Evolutionary conservation across 495 filamentous ascomycete genomes (phyloP).

Genomic region (Eremomyces bilateralis): DNA sequence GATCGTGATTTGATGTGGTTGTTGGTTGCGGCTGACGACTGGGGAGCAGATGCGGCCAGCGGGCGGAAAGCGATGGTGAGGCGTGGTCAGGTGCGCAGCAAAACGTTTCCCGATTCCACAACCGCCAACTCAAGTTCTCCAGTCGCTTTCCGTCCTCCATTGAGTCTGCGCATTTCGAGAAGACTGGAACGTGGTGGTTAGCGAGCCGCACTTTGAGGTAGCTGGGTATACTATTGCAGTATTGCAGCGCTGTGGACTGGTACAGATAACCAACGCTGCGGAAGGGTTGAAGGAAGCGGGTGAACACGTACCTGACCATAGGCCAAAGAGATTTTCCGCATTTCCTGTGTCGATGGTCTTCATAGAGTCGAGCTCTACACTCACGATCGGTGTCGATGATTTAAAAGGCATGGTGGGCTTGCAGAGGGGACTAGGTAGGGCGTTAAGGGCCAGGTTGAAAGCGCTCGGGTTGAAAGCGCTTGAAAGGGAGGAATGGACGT

Average conservation of each 20-base stretch:
- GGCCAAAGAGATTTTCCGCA: conserved; percentile 81
- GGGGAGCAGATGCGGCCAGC: conserved; percentile 12
- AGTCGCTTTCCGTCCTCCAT: conserved; percentile 81
- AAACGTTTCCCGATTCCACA: conserved; percentile 93
- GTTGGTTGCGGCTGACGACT: not conserved
- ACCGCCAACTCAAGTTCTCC: conserved; percentile 87
- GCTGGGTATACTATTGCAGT: too few relatives aligned
- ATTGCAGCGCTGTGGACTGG: conserved; percentile 3
- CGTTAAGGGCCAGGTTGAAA: too few relatives aligned
- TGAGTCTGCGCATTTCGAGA: conserved; percentile 84
- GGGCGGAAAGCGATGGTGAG: conserved; percentile 25
- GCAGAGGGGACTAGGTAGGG: too few relatives aligned
- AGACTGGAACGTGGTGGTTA: conserved; percentile 40
- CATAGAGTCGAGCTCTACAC: conserved; percentile 25
- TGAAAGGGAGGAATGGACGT: too few relatives aligned
- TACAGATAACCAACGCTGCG: conserved; percentile 3
- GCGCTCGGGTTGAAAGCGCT: too few relatives aligned
- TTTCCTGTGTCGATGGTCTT: conserved; percentile 87
- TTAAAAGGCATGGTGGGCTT: conserved; percentile 18
- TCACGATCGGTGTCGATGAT: conserved; percentile 14
- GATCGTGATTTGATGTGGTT: conserved; percentile 7
- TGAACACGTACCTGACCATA: conserved; percentile 80
- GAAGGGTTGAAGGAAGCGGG: not conserved
- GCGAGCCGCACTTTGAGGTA: too few relatives aligned
- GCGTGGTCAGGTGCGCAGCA: conserved; percentile 56